A percentile compares a stretch with the other conserved stretches of the same genome.
Conservation (phyloP, 352 stramenopile genomes). For the Phytophthora idaei region DNA sequence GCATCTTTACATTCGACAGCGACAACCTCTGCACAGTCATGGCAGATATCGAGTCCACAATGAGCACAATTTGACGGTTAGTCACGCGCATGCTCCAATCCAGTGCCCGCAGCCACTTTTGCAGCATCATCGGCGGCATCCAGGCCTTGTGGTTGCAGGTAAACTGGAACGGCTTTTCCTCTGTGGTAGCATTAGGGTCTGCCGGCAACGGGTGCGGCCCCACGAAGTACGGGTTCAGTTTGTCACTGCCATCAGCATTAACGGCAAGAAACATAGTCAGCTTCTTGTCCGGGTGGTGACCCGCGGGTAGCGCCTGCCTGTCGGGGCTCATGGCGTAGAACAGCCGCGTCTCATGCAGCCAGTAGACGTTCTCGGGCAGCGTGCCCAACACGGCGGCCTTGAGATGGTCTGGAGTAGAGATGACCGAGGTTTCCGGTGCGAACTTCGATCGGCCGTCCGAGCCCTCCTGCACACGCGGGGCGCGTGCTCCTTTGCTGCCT, state of each 20-base stretch:
- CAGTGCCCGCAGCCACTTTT: conserved; percentile 76
- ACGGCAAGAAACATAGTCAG: conserved; percentile 69
- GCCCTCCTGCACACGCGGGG: conserved; percentile 25
- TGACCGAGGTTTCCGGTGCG: conserved; percentile 41
- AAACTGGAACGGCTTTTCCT: conserved; percentile 57
- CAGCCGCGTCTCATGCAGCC: conserved; percentile 75
- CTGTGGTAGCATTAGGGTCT: conserved; percentile 3
- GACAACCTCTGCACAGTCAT: conserved; percentile 61
- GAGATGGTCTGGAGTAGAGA: conserved; percentile 53
- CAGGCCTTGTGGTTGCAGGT: conserved; percentile 73
- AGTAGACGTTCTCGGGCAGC: conserved; percentile 69
- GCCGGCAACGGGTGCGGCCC: conserved; percentile 40
- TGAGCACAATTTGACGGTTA: conserved; percentile 70
- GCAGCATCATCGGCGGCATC: conserved; percentile 77
- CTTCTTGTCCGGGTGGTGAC: conserved; percentile 44
- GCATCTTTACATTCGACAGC: conserved; percentile 71
- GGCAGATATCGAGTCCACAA: conserved; percentile 64
- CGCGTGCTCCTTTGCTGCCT: conserved; percentile 23
- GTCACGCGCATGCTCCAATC: conserved; percentile 82
- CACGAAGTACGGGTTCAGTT: conserved; percentile 75
- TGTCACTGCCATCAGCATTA: conserved; percentile 73
- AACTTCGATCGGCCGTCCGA: conserved; percentile 35
- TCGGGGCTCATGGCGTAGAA: conserved; percentile 54
- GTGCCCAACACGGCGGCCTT: conserved; percentile 50
- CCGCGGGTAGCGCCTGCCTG: conserved; percentile 24